Evolutionary conservation across 2,329 filamentous ascomycete species (phyloP).

Genomic region (Sarocladium brachiariae): DNA sequence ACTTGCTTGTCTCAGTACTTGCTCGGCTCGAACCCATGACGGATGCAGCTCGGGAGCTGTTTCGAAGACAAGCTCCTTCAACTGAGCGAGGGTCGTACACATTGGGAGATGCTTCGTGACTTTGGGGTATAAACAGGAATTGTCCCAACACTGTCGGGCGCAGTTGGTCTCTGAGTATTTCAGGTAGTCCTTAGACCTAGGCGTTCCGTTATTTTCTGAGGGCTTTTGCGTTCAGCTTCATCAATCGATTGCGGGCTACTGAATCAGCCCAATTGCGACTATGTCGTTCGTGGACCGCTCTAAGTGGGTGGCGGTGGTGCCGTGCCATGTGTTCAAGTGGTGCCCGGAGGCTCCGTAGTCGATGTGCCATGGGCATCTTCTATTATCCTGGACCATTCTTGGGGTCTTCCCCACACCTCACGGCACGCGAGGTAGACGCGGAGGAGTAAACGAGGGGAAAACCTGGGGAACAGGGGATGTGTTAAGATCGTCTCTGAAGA

Average conservation of each 20-base stretch:
- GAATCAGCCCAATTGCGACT: background rate
- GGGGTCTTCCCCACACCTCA: background rate
- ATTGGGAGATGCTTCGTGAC: background rate
- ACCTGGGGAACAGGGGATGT: background rate
- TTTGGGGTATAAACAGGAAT: too few relatives aligned
- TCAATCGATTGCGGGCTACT: background rate
- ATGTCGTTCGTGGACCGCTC: background rate
- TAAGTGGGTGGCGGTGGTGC: constrained; percentile 1
- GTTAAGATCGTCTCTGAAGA: background rate
- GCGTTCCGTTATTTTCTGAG: background rate
- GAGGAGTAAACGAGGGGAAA: constrained; percentile 7
- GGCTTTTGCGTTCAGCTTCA: background rate
- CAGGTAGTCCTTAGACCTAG: background rate
- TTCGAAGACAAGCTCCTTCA: constrained; percentile 6
- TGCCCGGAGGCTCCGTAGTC: constrained; percentile 1
- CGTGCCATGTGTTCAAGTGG: constrained; percentile 4
- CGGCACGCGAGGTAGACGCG: background rate
- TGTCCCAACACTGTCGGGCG: too few relatives aligned
- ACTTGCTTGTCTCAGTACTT: background rate
- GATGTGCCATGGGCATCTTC: too few relatives aligned
- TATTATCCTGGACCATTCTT: background rate
- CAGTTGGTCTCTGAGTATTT: too few relatives aligned
- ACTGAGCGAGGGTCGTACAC: background rate
- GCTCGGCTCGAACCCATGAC: constrained; percentile 2
- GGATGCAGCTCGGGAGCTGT: constrained; percentile 9